Base-by-base conservation (phyloP, 192 early-diverging fungal genomes). In the Backusella liffmaniae region DNA sequence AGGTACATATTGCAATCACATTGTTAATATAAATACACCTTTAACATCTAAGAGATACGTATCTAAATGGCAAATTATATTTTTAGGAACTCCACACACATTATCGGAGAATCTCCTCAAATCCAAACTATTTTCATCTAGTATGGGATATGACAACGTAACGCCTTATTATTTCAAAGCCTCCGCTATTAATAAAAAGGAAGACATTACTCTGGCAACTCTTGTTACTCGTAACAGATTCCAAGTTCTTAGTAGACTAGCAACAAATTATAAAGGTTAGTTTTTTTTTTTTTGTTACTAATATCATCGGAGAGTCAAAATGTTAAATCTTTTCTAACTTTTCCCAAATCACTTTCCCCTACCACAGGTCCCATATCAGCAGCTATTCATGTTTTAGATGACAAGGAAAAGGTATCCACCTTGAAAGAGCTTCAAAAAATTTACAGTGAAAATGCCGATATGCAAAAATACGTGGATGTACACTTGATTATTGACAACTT, bases 401-500 rank as follows among this genome's bases (percentile, higher is more conserved):
- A 87, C 34, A 80, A 85, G 29, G 74, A 72, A 71, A 83, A 84
- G 59, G 80, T 83, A 32, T 68, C 76, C 39, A 81, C 83, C 9
- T 74, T 90, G 23, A 62, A 71, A 26, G 81, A 87, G 26, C 73
- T 90, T 15, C 73, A 84, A 56, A 82, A 80, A 18, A 74, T 90
- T 1, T 83, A 86, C 39, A 79, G 78, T 10, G 66, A 44, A 9
- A 84, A 90, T 34, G 81, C 86, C 0, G 41, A 83, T 29, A 76
- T 90, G 76, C 78, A 77, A 23, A 36, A 86, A 77, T 87, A 82
- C 66, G 84, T 88, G 7, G 88, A 90, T 78, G 44, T 88, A 10
- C 88, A 90, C 74, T 78, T 90, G 3, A 82, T 90, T n/a, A 78
- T 88, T 10, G 88, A 90, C 69, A 77, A 78, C 23, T 90, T 89